phyloP scores from a whole-genome alignment of 1,139 yeast genomes.

The Candida pseudoviswanathii region DNA sequence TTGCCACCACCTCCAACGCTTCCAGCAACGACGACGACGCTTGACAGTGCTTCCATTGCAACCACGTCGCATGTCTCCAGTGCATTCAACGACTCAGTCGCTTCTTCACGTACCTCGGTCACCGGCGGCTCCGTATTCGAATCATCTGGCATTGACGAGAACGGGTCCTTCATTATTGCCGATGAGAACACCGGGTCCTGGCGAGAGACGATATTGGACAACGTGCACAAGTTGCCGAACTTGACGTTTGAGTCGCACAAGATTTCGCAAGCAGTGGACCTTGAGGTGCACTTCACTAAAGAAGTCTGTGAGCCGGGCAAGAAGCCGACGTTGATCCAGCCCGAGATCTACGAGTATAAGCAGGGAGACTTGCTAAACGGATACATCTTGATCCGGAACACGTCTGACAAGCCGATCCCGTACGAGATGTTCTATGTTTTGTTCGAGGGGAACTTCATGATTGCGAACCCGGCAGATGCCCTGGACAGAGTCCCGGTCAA shows the following conservation, averaged over 20 bases:
- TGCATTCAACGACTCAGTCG: slow-evolving; percentile 1
- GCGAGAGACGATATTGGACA: slow-evolving; percentile 43
- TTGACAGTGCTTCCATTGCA: slow-evolving; percentile 5
- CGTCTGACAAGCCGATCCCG: slow-evolving; percentile 26
- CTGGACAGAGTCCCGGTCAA: slow-evolving; percentile 18
- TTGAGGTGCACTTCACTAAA: slow-evolving; percentile 36
- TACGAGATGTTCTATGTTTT: slow-evolving; percentile 47
- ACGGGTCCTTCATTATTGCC: slow-evolving; percentile 19
- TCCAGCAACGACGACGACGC: too few species aligned
- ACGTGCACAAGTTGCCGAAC: slow-evolving; percentile 37
- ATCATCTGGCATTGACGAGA: not conserved
- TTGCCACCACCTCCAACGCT: slow-evolving; percentile 1
- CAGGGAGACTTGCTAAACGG: slow-evolving; percentile 48
- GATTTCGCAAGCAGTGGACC: slow-evolving; percentile 28
- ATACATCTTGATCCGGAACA: slow-evolving; percentile 32
- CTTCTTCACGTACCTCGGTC: not conserved
- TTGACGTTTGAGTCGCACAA: slow-evolving; percentile 32
- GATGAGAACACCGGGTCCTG: slow-evolving; percentile 37
- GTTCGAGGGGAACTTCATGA: slow-evolving; percentile 38
- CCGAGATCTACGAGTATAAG: slow-evolving; percentile 37
- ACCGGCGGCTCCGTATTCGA: not conserved
- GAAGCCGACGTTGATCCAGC: slow-evolving; percentile 34
- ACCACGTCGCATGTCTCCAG: slow-evolving; percentile 5
- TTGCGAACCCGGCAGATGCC: slow-evolving; percentile 16
- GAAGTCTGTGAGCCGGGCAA: slow-evolving; percentile 35